Evolutionary conservation across 108 stramenopile genomes (phyloP).

Genomic region (Conticribra guillardii): DNA sequence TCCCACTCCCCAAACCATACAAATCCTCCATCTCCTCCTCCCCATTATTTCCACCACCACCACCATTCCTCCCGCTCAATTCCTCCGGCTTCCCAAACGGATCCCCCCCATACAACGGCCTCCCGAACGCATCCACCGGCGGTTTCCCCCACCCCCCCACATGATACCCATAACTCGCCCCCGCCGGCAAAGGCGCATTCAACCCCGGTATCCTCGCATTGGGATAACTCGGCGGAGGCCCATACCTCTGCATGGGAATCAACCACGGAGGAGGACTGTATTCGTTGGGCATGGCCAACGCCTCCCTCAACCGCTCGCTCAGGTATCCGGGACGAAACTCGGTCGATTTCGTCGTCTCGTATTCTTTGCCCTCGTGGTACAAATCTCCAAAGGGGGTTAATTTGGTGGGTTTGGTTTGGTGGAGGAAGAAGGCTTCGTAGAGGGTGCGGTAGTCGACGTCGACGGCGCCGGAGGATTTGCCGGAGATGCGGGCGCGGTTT

Average conservation of each 20-base stretch:
- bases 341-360: conserved; percentile 73
- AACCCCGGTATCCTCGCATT: conserved; percentile 93
- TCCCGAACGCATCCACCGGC: conserved; percentile 92
- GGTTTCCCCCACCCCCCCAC: conserved; percentile 98
- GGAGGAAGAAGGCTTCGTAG: conserved; percentile 98
- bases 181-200: conserved; percentile 94
- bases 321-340: conserved; percentile 70
- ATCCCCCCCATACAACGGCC: conserved; percentile 94
- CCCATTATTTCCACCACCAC: conserved; percentile 14
- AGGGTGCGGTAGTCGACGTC: conserved; percentile 98
- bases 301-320: conserved; percentile 74
- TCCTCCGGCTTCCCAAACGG: conserved; percentile 78
- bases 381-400: conserved; percentile 90
- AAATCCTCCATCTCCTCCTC: conserved; percentile 34
- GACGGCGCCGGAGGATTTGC: conserved; percentile 89
- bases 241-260: conserved; percentile 99
- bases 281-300: conserved; percentile 88
- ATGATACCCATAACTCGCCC: conserved; percentile 95
- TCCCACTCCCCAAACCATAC: conserved; percentile 25
- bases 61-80: conserved; percentile 12
- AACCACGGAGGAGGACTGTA: conserved; percentile 97
- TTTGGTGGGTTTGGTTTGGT: conserved; percentile 93
- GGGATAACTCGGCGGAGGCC: conserved; percentile 96
- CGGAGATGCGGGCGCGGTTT: conserved; percentile 89
- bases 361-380: conserved; percentile 98